phyloP scores from a whole-genome alignment of 2,329 filamentous ascomycete species.

The Drechslera avenae region DNA sequence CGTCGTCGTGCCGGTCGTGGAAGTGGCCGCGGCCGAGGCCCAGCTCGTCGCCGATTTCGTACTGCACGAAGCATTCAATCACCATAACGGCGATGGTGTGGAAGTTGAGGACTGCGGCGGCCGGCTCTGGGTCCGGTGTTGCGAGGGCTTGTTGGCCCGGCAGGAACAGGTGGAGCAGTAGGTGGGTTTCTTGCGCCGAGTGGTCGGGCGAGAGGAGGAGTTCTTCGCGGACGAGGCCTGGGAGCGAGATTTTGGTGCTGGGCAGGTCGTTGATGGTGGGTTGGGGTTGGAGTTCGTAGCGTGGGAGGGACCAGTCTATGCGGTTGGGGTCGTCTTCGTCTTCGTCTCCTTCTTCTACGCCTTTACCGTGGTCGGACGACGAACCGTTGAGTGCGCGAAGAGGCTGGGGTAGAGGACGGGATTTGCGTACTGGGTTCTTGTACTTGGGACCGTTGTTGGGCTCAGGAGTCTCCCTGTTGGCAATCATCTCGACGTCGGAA shows the following conservation, averaged over 20 bases:
- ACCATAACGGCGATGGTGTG: conserved; percentile 42
- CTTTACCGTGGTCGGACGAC: no score
- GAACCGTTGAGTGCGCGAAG: no score
- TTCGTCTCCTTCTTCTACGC: no score
- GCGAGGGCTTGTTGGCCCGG: conserved; percentile 28
- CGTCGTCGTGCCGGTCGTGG: conserved; percentile 10
- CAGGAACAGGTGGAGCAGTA: conserved; percentile 39
- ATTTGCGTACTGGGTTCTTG: neutral
- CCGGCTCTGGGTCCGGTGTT: conserved; percentile 26
- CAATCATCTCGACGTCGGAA: no score
- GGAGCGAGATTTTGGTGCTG: conserved; percentile 43
- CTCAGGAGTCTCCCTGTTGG: no score
- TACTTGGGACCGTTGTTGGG: no score
- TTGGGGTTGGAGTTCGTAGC: conserved; percentile 22
- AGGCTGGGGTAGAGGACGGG: neutral
- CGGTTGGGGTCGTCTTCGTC: neutral
- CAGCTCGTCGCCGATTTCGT: conserved; percentile 33
- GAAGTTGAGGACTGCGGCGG: conserved; percentile 38
- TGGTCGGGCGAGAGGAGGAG: conserved; percentile 36
- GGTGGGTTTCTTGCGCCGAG: conserved; percentile 27
- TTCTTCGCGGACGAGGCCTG: conserved; percentile 46
- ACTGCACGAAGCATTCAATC: conserved; percentile 34
- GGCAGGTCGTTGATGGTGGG: conserved; percentile 12
- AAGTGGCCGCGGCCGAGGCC: conserved; percentile 17
- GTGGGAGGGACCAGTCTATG: conserved; percentile 28